Evolutionary conservation across 1,284 basidiomycete genomes (phyloP), one percentile per base, ranked within the genome.

Genomic region (Apiotrichum gamsii): DNA sequence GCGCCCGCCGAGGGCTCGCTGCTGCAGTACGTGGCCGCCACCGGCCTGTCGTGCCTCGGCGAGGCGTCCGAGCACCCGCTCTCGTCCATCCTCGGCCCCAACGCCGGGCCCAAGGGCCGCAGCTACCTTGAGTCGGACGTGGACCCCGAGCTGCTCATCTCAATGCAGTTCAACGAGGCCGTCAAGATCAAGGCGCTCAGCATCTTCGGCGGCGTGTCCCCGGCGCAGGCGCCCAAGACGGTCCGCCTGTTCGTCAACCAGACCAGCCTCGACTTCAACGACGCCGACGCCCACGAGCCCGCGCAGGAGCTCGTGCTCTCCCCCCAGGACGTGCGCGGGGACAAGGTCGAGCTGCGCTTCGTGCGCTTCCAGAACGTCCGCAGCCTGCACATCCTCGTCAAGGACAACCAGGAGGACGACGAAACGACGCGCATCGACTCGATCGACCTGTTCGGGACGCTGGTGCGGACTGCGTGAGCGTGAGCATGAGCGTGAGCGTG

Each of bases 331-430:
- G 49, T 72, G 31, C 75, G 77, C 47, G 85, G 83, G 16, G 78
- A 78, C 36, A 76, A 72, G 36, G 75, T 88, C 30, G 67, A 77
- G 10, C 71, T 90, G 61, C 77, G 83, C 47, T 86, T 79, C 58
- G 87, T 90, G 19, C 77, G 83, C 40, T 90, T 90, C 70, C 87
- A 89, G 72, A 77, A 74, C 34, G 86, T 90, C 45, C 82, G 79
- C 53, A 82, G 77, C 49, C 64, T 89, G 40, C 62, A 88, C 83
- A 82, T 90, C 39, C 84, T 90, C 59, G 79, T 90, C 20, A 78
- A 78, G 48, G 81, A 81, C 20, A 90, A 90, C 62, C 83, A 87
- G 55, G 84, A 80, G 11, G 81, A 70, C 33, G 81, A 80, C 41
- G 84, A 88, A 39, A 79, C 81, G 57, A 89, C 87, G 15, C 76